phyloP scores from a whole-genome alignment of 768 basidiomycete species.

The Lanmaoa pseudosensibilis region DNA sequence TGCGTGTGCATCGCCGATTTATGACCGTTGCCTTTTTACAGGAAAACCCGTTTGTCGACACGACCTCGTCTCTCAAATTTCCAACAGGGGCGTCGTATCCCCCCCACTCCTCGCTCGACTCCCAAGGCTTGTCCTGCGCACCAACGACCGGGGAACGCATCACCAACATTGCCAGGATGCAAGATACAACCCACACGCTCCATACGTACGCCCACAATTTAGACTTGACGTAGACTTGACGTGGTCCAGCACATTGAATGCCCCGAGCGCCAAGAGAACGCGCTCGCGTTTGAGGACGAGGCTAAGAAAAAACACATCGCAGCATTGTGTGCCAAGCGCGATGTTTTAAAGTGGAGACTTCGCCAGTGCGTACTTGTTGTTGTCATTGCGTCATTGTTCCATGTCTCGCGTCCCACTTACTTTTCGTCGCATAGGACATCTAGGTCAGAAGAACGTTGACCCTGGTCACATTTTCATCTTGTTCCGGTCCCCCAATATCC shows the following conservation, averaged over 20 bases:
- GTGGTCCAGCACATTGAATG: conserved; percentile 34
- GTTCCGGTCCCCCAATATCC: too few relatives aligned
- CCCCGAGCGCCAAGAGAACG: conserved; percentile 40
- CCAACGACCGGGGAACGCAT: conserved; percentile 28
- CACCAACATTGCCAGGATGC: not conserved
- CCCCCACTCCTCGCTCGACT: not conserved
- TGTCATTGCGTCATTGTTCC: too few relatives aligned
- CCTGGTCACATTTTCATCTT: too few relatives aligned
- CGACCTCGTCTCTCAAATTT: not conserved
- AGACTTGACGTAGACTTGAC: conserved; percentile 11
- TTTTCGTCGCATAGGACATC: not conserved
- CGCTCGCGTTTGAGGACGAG: conserved; percentile 36
- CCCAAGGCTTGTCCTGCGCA: not conserved
- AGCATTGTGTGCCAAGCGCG: conserved; percentile 4
- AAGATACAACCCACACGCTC: not conserved
- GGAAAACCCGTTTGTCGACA: conserved; percentile 20
- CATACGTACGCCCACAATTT: conserved; percentile 8
- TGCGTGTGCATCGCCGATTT: not conserved
- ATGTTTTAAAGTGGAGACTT: not conserved
- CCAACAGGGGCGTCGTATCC: not conserved
- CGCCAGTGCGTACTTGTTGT: not conserved
- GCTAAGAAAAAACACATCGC: conserved; percentile 30
- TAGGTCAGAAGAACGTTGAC: conserved; percentile 3
- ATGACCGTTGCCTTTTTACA: not conserved
- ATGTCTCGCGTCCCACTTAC: not conserved